Percentiles rank a stretch among this genome's conserved stretches.
Conservation (phyloP, 352 stramenopile genomes). For the Hyaloperonospora brassicae region DNA sequence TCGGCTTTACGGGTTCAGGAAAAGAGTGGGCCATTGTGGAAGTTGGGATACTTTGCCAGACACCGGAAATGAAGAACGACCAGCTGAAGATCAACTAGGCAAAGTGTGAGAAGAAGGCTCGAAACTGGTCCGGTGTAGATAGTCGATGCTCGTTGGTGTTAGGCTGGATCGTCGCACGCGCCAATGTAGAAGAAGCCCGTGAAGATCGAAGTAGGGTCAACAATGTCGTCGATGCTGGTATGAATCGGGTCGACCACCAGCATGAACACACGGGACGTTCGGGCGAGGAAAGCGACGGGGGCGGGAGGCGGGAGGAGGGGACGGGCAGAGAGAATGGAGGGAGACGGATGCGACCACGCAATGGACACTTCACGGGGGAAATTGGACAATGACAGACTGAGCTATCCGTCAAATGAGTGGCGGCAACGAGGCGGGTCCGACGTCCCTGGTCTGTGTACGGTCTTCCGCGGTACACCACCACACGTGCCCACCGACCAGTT, state of each 20-base stretch:
- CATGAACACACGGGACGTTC: constrained; percentile 57
- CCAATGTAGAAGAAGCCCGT: constrained; percentile 87
- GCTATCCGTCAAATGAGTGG: constrained; percentile 14
- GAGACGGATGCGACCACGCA: too few relatives aligned
- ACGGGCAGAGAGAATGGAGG: neutral
- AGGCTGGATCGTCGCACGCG: constrained; percentile 84
- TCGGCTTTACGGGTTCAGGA: constrained; percentile 59
- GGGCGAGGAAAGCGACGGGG: constrained; percentile 14
- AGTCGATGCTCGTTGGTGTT: constrained; percentile 38
- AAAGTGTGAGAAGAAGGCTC: too few relatives aligned
- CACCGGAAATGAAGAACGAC: too few relatives aligned
- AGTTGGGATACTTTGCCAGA: constrained; percentile 3
- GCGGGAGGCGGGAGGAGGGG: constrained; percentile 13
- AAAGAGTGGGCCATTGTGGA: constrained; percentile 42
- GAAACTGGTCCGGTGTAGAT: neutral
- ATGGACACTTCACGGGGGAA: constrained; percentile 7
- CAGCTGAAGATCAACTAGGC: too few relatives aligned
- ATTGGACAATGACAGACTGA: constrained; percentile 16
- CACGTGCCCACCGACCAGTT: too few relatives aligned
- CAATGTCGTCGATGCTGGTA: constrained; percentile 77
- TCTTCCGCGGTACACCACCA: too few relatives aligned
- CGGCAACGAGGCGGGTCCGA: constrained; percentile 18
- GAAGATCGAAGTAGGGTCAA: constrained; percentile 84
- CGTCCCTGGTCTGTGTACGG: neutral
- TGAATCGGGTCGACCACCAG: constrained; percentile 63